Evolutionary conservation across 2,329 filamentous ascomycete species (phyloP).

Genomic region (Colletotrichum tamarilloi): DNA sequence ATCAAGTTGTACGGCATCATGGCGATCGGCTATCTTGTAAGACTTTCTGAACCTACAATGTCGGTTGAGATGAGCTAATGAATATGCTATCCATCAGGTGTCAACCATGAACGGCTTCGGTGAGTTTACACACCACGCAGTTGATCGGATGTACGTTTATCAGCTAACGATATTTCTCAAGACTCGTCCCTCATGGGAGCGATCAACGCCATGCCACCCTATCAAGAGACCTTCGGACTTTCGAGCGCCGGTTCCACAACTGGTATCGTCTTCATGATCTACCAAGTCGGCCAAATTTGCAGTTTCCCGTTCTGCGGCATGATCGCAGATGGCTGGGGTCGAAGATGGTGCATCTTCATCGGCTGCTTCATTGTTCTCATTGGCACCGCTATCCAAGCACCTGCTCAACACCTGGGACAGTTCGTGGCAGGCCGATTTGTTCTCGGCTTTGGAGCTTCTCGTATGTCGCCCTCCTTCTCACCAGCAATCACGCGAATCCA

Average conservation of each 20-base stretch:
- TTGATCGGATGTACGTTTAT: no score
- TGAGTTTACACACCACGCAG: background rate
- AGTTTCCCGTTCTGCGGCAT: constrained; percentile 61
- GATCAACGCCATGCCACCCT: constrained; percentile 60
- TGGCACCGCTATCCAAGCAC: constrained; percentile 57
- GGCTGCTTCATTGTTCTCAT: constrained; percentile 59
- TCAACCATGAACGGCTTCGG: constrained; percentile 46
- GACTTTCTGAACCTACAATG: background rate
- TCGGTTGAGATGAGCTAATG: background rate
- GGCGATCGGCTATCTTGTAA: constrained; percentile 39
- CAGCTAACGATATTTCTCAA: constrained; percentile 1
- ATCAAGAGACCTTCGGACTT: constrained; percentile 57
- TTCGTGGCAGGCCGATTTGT: constrained; percentile 51
- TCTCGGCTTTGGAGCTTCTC: constrained; percentile 66
- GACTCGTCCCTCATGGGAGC: constrained; percentile 54
- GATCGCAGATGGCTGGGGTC: constrained; percentile 60
- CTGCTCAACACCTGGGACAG: constrained; percentile 54
- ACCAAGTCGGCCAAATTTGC: constrained; percentile 59
- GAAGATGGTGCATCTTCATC: constrained; percentile 62
- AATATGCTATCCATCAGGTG: background rate
- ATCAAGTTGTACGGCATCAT: constrained; percentile 44
- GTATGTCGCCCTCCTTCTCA: background rate
- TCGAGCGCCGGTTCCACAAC: constrained; percentile 56
- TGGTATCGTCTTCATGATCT: constrained; percentile 57
- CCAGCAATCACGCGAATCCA: background rate